Evolutionary conservation across 2,329 filamentous ascomycete species (phyloP).

Genomic region (Fusarium austroafricanum): DNA sequence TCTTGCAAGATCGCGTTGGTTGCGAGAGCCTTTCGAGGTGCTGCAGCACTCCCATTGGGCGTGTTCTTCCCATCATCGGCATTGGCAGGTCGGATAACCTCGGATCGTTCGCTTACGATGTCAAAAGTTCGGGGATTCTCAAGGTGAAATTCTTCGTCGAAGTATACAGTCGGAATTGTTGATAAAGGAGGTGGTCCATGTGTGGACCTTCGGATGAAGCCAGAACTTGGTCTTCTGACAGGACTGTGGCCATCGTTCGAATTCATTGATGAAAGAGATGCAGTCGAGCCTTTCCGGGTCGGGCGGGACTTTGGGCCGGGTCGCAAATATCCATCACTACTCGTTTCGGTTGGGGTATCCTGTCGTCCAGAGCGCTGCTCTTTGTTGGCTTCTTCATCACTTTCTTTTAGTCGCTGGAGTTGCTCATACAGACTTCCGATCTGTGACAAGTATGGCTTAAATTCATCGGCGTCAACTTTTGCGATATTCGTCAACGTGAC

Average conservation of each 20-base stretch:
- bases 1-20: conserved; percentile 98
- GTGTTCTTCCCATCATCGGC: conserved; percentile 66
- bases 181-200: conserved; percentile 87
- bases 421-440: conserved; percentile 91
- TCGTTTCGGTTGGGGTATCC: conserved; percentile 56
- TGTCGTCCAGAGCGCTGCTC: conserved; percentile 54
- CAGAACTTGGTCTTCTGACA: conserved; percentile 59
- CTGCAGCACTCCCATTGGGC: conserved; percentile 66
- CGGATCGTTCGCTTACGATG: conserved; percentile 93
- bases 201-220: conserved; percentile 66
- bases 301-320: conserved; percentile 52
- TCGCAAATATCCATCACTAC: conserved; percentile 59
- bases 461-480: conserved; percentile 81
- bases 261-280: conserved; percentile 62
- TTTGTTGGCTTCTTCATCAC: conserved; percentile 71
- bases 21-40: conserved; percentile 84
- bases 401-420: conserved; percentile 84
- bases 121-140: conserved; percentile 98
- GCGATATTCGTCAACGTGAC: conserved; percentile 91
- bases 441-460: conserved; percentile 85
- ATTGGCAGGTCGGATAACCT: conserved; percentile 82
- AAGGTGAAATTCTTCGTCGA: conserved; percentile 92
- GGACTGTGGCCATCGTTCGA: conserved; percentile 61
- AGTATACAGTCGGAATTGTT: conserved; percentile 93
- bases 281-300: conserved; percentile 51